Evolutionary conservation across 2,329 filamentous ascomycete species (phyloP).

Genomic region (Ascocoryne sarcoides): DNA sequence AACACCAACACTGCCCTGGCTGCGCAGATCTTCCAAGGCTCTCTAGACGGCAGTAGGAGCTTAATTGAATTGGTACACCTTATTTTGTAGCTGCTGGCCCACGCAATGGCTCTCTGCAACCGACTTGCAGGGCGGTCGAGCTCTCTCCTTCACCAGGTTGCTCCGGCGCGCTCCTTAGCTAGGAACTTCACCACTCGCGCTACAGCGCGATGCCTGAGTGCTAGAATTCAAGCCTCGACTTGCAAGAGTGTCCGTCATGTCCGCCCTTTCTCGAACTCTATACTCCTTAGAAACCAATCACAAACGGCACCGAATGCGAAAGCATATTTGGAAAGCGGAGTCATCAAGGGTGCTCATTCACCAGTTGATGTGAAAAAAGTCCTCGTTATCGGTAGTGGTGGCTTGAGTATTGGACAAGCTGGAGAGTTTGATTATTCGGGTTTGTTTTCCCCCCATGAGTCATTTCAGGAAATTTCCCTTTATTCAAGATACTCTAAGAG

Average conservation of each 20-base stretch:
- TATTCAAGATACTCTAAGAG: background rate
- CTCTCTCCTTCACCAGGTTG: constrained; percentile 26
- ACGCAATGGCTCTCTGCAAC: constrained; percentile 28
- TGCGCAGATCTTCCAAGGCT: constrained; percentile 6
- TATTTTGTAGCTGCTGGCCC: constrained; percentile 18
- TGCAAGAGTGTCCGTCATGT: constrained; percentile 21
- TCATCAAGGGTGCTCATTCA: constrained; percentile 66
- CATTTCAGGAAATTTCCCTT: constrained; percentile 7
- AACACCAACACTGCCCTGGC: constrained; percentile 6
- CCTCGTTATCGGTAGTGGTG: constrained; percentile 89
- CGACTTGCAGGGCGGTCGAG: constrained; percentile 25
- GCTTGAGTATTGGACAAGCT: constrained; percentile 92
- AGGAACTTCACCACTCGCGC: constrained; percentile 23
- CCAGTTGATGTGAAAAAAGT: constrained; percentile 93
- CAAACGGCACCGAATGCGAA: constrained; percentile 72
- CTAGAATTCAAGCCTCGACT: constrained; percentile 15
- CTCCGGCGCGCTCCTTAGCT: background rate
- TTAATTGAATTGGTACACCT: constrained; percentile 9
- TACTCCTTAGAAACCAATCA: constrained; percentile 27
- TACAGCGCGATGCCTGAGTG: constrained; percentile 18
- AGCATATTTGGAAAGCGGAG: constrained; percentile 83
- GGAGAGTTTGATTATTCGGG: constrained; percentile 99
- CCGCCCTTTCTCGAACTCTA: constrained; percentile 26
- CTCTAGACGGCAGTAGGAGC: constrained; percentile 6
- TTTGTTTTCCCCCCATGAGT: constrained; percentile 33